These are phyloP conservation scores for Eucalyptus tenuipes DNA, from an alignment of 345 rosid genomes.

Conservation along the genomic window DNA sequence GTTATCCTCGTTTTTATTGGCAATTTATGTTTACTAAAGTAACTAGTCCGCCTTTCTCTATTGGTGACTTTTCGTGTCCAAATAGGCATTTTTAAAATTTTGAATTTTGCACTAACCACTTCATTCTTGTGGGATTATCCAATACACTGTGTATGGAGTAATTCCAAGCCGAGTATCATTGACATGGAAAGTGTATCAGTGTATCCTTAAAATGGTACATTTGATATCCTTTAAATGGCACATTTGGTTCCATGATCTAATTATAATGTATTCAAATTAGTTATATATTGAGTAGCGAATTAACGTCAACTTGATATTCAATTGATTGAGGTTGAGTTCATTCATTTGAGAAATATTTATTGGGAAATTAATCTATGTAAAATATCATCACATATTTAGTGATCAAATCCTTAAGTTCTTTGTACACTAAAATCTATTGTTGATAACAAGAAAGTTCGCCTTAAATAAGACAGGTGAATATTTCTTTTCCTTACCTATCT, in stretches of 20 bases:
- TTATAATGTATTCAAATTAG: neutral
- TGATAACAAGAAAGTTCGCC: fast-evolving
- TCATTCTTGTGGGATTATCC: neutral
- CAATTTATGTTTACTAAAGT: neutral
- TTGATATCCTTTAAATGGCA: neutral
- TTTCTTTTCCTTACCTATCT: neutral
- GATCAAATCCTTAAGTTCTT: neutral
- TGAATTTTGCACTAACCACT: neutral
- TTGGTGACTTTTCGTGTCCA: neutral
- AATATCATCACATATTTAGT: neutral
- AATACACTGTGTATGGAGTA: neutral
- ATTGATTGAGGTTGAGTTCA: neutral
- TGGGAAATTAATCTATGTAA: neutral
- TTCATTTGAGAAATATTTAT: neutral
- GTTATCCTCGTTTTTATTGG: neutral
- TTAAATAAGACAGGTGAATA: fast-evolving
- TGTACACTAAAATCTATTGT: neutral
- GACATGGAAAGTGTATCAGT: neutral
- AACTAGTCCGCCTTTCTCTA: neutral
- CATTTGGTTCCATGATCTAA: neutral
- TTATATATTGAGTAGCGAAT: neutral
- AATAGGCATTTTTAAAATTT: neutral
- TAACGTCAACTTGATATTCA: neutral
- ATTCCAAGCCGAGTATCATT: neutral
- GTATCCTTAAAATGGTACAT: neutral